Percentiles rank a stretch among this genome's conserved stretches.
Conservation (phyloP, 2,329 filamentous ascomycete genomes). For the Colletotrichum sp. region DNA sequence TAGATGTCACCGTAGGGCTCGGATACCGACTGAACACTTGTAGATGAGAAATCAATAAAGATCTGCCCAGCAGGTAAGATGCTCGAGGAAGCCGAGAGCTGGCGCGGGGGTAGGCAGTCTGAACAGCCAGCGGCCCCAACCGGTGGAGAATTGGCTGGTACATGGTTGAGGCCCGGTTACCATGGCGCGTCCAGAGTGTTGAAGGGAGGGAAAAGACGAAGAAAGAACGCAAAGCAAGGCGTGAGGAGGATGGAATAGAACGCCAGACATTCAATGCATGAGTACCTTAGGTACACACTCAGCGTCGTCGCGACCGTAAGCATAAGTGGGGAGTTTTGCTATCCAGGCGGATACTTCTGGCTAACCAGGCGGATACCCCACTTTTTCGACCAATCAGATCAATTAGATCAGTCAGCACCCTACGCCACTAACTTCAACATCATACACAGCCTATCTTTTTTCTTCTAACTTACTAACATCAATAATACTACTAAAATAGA, state of each 20-base stretch:
- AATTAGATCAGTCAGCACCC: no score
- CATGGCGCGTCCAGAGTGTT: background rate
- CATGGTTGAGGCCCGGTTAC: background rate
- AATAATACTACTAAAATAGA: no score
- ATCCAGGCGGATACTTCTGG: no score
- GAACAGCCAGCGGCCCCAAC: background rate
- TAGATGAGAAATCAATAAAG: background rate
- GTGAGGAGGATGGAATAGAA: background rate
- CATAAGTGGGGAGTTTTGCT: background rate
- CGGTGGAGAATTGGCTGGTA: background rate
- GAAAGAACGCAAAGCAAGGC: background rate
- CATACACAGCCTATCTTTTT: no score
- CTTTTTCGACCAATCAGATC: no score
- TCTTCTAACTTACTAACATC: no score
- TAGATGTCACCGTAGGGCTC: background rate
- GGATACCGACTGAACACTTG: background rate
- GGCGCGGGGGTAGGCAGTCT: background rate
- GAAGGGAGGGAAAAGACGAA: background rate
- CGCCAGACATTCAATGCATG: background rate
- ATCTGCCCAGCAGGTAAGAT: background rate
- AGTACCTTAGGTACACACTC: no score
- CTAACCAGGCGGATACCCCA: no score
- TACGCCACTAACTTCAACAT: no score
- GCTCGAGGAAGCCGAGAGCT: background rate
- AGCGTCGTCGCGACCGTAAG: background rate